Evolutionary conservation across 139 green algal species (phyloP), one percentile per base, ranked within the genome.

Genomic region (Choricystis sp.): DNA sequence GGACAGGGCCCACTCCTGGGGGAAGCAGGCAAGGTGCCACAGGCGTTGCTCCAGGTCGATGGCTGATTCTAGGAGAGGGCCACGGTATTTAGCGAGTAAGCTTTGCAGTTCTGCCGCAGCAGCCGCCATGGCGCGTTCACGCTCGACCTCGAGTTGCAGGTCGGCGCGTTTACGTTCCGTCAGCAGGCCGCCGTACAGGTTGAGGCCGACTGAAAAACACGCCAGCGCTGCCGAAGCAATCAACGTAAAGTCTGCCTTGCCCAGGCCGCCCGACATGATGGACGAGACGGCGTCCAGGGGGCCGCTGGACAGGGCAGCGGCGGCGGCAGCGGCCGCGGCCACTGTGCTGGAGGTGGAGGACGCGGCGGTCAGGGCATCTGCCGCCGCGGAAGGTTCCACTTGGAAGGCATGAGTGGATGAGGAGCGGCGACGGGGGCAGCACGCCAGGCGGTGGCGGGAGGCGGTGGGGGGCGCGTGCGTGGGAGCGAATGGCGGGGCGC

Each of bases 21-120:
- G 49, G 69, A 77, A 26, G 61, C 76, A 30, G 63, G 56, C 67
- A 40, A 88, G 58, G 60, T 86, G 76, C 74, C 75, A 83, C 27
- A 89, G 56, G 4, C 76, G 65, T 62, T 84, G 78, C 66, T 89
- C 82, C 29, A 89, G 70, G 64, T 89, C 82, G 4, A 87, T 75
- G 14, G 71, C 73, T 2, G 76, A 70, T 61, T 89, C 82, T 31
- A 89, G 69, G 56, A 89, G 70, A 5, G 82, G 82, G 0, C 82
- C 82, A 20, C 82, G 52, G 68, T 81, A 84, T 26, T 73, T 61
- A 0, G 64, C 71, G 29, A 71, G 67, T 19, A 80, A 60, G 19
- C 61, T 62, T 22, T 68, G 63, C 4, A 78, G 55, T 57, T 75
- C 67, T 19, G 29, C 19, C 67, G 61, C 64, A 63, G 66, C 52